Base-by-base conservation (phyloP, 2,329 filamentous ascomycete species). In the Clonostachys chloroleuca region DNA sequence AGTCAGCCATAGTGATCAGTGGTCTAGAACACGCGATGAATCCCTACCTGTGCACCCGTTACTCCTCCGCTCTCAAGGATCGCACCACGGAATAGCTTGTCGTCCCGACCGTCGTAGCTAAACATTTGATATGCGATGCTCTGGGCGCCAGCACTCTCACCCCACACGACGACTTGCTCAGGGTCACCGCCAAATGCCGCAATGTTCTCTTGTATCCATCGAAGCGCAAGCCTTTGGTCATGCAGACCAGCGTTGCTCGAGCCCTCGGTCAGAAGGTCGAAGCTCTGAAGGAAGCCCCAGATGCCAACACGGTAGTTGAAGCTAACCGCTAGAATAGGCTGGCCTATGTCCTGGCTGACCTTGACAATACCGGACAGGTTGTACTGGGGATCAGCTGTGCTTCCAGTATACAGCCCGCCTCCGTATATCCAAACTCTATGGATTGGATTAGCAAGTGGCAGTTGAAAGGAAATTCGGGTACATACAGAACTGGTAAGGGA, bases 341-440 rank as follows among this genome's bases (percentile, higher is more conserved):
- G 73, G 39, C 68, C 69, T 18, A 80, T 72, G 5, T 72, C 62
- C 39, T 75, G 72, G 7, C 75, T 72, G 24, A 76, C 72, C 41
- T 73, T 63, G 7, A 87, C 78, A 42, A 84, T 72, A 49, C 72
- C 77, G n/a, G 75, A 77, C 46, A 82, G 65, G 56, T 84, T 84
- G 59, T 84, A 84, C 33, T 77, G 67, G 24, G 67, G 57, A 46
- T 78, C 72, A 56, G 42, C 46, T 81, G 74, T 6, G 74, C 67
- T 50, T 83, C 78, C 51, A 34, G 69, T 64, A 45, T 66, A 72
- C 6, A 80, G 69, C 3, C 76, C 78, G 34, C 79, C 80, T 12
- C 78, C 71, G 52, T 83, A 79, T 24, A 86, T 79, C 81, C 82
- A 87, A 12, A 60, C 58, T 8, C 56, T 59, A 16, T 13, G 8